Conservation (phyloP, 2,329 filamentous ascomycete species). For the Ophiobolus disseminans region DNA sequence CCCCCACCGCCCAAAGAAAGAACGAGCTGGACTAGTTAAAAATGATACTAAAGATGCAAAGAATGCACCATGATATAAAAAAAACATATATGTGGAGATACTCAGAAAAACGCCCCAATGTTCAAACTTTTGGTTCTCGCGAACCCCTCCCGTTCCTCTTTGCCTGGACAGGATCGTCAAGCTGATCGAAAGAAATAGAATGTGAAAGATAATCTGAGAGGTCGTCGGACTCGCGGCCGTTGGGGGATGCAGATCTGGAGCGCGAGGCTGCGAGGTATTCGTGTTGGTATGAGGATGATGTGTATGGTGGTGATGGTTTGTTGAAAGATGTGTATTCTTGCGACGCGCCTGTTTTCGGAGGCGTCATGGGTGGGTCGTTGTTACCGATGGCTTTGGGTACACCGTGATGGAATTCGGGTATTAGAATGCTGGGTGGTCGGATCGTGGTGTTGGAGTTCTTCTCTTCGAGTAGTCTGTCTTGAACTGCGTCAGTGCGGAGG, state of each 20-base stretch:
- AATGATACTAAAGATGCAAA: too few relatives aligned
- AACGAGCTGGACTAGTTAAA: too few relatives aligned
- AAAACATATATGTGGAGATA: too few relatives aligned
- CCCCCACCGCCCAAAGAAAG: too few relatives aligned
- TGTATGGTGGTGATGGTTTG: background rate
- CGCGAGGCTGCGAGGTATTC: slow-evolving; percentile 2
- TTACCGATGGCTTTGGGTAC: slow-evolving; percentile 23
- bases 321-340: background rate
- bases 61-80: too few relatives aligned
- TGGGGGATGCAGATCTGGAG: background rate
- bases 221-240: slow-evolving; percentile 1
- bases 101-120: too few relatives aligned
- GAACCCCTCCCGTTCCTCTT: background rate
- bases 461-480: slow-evolving; percentile 37
- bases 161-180: background rate
- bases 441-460: slow-evolving; percentile 42
- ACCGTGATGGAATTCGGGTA: slow-evolving; percentile 31
- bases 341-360: slow-evolving; percentile 5
- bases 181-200: slow-evolving; percentile 17
- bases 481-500: slow-evolving; percentile 17
- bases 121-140: slow-evolving; percentile 6
- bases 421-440: slow-evolving; percentile 32
- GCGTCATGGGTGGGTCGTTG: slow-evolving; percentile 1
- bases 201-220: slow-evolving; percentile 19
- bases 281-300: background rate